These are phyloP conservation scores for Plantago lanceolata DNA, from an alignment of 305 asterid genomes.

Conservation along the genomic window DNA sequence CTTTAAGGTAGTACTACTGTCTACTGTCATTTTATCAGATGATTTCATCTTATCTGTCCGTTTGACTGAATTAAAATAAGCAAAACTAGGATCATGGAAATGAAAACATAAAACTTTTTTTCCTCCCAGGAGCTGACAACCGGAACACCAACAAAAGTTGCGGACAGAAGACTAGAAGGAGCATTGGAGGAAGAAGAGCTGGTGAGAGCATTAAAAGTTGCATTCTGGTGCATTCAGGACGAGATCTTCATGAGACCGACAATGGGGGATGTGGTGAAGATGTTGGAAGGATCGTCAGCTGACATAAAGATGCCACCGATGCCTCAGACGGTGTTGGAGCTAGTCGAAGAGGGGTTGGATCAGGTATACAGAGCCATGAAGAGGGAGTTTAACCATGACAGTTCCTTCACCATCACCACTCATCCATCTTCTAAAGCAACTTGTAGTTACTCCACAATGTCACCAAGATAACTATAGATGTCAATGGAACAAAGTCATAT, in stretches of 20 bases:
- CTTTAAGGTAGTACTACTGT: conserved; percentile 52
- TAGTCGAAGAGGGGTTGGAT: conserved; percentile 78
- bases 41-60: not conserved
- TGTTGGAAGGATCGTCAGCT: conserved; percentile 72
- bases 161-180: conserved; percentile 61
- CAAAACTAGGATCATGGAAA: not conserved
- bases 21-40: not conserved
- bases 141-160: conserved; percentile 53
- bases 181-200: conserved; percentile 56
- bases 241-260: conserved; percentile 67
- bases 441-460: conserved; percentile 74
- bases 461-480: conserved; percentile 55
- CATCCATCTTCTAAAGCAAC: conserved; percentile 73
- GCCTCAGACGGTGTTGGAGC: conserved; percentile 71
- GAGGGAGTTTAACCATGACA: conserved; percentile 61
- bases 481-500: not conserved
- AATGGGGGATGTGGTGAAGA: conserved; percentile 84
- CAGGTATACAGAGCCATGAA: conserved; percentile 78
- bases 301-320: conserved; percentile 59
- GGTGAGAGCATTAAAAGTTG: conserved; percentile 52
- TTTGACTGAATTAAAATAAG: not conserved
- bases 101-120: conserved; percentile 8
- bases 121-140: conserved; percentile 53
- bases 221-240: conserved; percentile 87
- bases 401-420: conserved; percentile 54